Base-by-base conservation (phyloP, 257 asterid genomes). In the Scutellaria minor region DNA sequence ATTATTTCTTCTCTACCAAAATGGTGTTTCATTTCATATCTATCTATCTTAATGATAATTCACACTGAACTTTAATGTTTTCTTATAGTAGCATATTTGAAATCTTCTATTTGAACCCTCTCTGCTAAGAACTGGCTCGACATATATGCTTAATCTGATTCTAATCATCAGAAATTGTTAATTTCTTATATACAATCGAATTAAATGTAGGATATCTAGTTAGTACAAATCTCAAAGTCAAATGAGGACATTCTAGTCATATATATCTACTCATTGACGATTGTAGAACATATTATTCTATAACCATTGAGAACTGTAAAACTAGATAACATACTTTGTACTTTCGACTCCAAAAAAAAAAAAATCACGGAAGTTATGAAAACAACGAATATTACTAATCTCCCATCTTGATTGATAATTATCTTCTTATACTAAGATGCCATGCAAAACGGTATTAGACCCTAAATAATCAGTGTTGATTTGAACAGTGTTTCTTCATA, bases 401-500 rank as follows among this genome's bases (percentile, higher is more conserved):
- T 53, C 5, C 0, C 10, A 64, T 55, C 27, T 22, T 37, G 9
- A 27, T 64, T 56, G 68, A 39, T 48, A 20, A 45, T 10, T 47
- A 12, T 14, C n/a, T 62, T 40, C 24, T 48, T 39, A 39, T n/a
- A 46, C 45, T 46, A 57, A 18, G 46, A 65, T 66, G 62, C 35
- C 78, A 78, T 74, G 76, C 72, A 81, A 70, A 44, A 53, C 37
- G 10, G 12, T 24, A 24, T 22, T 1, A 13, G 1, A 56, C 66
- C 41, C 53, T 22, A 72, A 46, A 70, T 12, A 22, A 20, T 44
- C 9, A 67, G 41, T 4, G 14, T 55, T 6, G 22, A 7, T 48
- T 70, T 54, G 37, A 31, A 31, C 37, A 1, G 37, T 31, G 37
- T 31, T 31, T 31, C 37, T 31, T 31, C 37, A 31, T 31, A 31